phyloP scores from a whole-genome alignment of 768 basidiomycete genomes.

The Collybia sp. region DNA sequence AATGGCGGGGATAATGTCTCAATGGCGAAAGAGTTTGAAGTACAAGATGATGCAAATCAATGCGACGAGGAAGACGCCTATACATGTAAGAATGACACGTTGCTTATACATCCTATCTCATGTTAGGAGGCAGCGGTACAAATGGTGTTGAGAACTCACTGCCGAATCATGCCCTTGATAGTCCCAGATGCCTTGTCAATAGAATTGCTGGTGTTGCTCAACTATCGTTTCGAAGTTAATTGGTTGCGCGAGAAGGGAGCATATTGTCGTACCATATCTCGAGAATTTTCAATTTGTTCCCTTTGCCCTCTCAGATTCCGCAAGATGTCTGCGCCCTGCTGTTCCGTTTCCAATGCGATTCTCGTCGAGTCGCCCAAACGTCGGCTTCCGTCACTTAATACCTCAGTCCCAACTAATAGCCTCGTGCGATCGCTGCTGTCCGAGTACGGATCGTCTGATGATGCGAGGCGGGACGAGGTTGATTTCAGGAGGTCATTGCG shows the following conservation, averaged over 20 bases:
- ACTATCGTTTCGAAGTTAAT: constrained; percentile 32
- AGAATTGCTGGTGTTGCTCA: constrained; percentile 73
- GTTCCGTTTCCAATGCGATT: constrained; percentile 90
- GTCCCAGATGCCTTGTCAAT: constrained; percentile 89
- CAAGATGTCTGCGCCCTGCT: constrained; percentile 86
- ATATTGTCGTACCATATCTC: constrained; percentile 75
- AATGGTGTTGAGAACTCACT: constrained; percentile 48
- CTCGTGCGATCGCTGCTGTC: constrained; percentile 63
- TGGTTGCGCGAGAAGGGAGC: neutral
- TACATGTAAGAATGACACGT: constrained; percentile 69
- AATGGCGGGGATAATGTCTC: neutral
- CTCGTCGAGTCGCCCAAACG: constrained; percentile 77
- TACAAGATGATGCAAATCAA: constrained; percentile 74
- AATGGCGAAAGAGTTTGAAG: constrained; percentile 36
- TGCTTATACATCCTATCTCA: constrained; percentile 86
- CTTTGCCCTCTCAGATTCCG: constrained; percentile 75
- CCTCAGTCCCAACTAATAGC: constrained; percentile 66
- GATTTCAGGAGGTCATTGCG: constrained; percentile 58
- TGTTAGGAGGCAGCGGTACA: neutral
- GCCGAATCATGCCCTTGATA: constrained; percentile 86
- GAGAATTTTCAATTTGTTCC: constrained; percentile 86
- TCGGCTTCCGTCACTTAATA: constrained; percentile 68
- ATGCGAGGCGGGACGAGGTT: constrained; percentile 6
- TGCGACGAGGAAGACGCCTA: constrained; percentile 73
- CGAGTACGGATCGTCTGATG: constrained; percentile 72